Evolutionary conservation across 2,329 filamentous ascomycete genomes (phyloP).

Genomic region (Colletotrichum kahawae): DNA sequence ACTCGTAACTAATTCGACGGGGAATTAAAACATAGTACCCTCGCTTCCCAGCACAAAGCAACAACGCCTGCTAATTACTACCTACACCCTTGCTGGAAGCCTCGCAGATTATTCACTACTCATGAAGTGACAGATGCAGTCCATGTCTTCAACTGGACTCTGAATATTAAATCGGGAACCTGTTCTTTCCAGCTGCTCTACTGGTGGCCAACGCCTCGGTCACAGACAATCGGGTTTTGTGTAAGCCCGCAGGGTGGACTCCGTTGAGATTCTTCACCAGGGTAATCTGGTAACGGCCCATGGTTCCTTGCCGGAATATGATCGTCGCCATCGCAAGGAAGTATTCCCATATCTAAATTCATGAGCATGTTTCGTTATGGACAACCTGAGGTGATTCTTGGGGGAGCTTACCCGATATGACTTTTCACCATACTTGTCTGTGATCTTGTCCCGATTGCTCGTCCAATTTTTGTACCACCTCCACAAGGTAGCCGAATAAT

Average conservation of each 20-base stretch:
- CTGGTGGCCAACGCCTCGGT: background rate
- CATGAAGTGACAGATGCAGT: background rate
- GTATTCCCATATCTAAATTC: slow-evolving; percentile 77
- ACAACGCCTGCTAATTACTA: background rate
- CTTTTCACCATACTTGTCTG: slow-evolving; percentile 83
- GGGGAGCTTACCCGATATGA: slow-evolving; percentile 66
- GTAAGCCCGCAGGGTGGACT: slow-evolving; percentile 61
- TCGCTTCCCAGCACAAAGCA: background rate
- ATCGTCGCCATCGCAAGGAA: slow-evolving; percentile 83
- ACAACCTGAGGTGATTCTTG: slow-evolving; percentile 52
- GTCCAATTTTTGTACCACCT: slow-evolving; percentile 94
- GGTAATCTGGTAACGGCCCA: slow-evolving; percentile 80
- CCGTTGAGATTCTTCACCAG: slow-evolving; percentile 85
- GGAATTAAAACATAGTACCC: background rate
- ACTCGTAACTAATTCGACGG: no score
- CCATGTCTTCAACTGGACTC: background rate
- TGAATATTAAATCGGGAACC: background rate
- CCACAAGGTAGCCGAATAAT: slow-evolving; percentile 90
- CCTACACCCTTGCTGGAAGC: background rate
- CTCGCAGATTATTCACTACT: background rate
- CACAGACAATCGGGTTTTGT: background rate
- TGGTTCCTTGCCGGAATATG: slow-evolving; percentile 75
- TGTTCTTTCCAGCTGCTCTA: background rate
- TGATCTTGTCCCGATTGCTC: slow-evolving; percentile 83
- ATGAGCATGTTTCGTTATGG: slow-evolving; percentile 56